A percentile compares a stretch with the other conserved stretches of the same genome.
Conservation (phyloP, 129 eudicot species). For the Smallanthus sonchifolius region DNA sequence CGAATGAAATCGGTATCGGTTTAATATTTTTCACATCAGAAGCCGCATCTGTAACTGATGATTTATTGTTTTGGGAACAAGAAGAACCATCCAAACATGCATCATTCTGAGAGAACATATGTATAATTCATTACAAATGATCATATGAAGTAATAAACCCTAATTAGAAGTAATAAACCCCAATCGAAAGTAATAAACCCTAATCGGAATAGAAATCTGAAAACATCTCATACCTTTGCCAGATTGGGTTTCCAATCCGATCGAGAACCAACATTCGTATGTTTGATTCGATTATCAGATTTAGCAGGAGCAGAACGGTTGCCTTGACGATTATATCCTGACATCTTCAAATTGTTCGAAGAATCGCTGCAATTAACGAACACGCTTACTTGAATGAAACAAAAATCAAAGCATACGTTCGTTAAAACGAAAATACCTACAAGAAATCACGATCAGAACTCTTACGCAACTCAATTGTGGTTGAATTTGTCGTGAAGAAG, state of each 20-base stretch:
- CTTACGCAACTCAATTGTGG: background rate
- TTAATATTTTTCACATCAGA: constrained; percentile 1
- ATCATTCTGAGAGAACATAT: constrained; percentile 16
- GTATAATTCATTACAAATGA: background rate
- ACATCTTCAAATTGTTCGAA: background rate
- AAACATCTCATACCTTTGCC: constrained; percentile 8
- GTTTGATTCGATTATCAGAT: background rate
- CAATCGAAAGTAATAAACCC: background rate
- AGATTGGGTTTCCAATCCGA: background rate
- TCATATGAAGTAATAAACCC: background rate
- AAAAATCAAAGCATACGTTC: background rate
- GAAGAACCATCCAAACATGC: constrained; percentile 14
- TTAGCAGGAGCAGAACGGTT: background rate
- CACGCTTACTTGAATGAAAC: background rate
- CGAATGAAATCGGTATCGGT: background rate
- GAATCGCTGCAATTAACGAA: constrained; percentile 5
- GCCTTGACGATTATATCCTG: background rate
- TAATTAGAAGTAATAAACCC: too few species aligned
- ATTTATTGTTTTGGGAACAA: background rate
- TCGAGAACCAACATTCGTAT: background rate
- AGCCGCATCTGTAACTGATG: constrained; percentile 8
- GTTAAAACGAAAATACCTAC: background rate
- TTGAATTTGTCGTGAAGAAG: background rate
- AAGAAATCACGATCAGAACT: background rate
- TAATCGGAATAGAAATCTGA: background rate